Evolutionary conservation across 257 asterid species (phyloP).

Genomic region (Forsythia suspensa): DNA sequence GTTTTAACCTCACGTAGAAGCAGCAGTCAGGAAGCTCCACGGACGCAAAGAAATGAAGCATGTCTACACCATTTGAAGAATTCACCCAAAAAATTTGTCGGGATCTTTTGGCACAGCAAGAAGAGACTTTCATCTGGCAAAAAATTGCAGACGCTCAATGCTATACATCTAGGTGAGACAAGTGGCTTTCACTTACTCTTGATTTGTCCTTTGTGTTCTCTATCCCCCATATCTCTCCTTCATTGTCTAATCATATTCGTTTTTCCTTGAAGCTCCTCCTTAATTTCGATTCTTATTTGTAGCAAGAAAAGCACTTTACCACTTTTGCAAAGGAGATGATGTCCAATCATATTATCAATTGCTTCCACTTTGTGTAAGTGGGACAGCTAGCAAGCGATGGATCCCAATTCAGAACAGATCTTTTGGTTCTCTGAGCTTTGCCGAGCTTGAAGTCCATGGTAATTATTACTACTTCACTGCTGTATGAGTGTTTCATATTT

Average conservation of each 20-base stretch:
- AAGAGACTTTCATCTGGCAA: constrained; percentile 83
- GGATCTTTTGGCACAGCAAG: constrained; percentile 56
- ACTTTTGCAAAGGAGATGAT: constrained; percentile 71
- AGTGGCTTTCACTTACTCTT: background rate
- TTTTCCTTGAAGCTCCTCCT: constrained; percentile 8
- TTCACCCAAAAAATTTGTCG: constrained; percentile 55
- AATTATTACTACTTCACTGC: background rate
- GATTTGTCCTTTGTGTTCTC: background rate
- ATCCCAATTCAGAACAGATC: constrained; percentile 53
- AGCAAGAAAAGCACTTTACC: constrained; percentile 52
- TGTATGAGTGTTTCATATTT: too few relatives aligned
- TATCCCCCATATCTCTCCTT: constrained; percentile 2
- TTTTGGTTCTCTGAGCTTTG: constrained; percentile 40
- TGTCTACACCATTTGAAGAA: constrained; percentile 57
- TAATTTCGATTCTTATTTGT: constrained; percentile 23
- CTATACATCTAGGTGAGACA: constrained; percentile 17
- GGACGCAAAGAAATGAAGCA: constrained; percentile 46
- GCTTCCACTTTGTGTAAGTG: constrained; percentile 67
- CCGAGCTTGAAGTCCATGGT: constrained; percentile 72
- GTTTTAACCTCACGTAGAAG: constrained; percentile 77
- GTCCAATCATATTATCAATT: constrained; percentile 71
- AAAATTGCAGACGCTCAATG: constrained; percentile 42
- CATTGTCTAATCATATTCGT: background rate
- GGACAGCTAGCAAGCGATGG: constrained; percentile 36
- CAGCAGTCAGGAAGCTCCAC: constrained; percentile 52